These are phyloP conservation scores for Dipodascopsis tothii DNA, from an alignment of 805 yeast species.

Conservation along the genomic window DNA sequence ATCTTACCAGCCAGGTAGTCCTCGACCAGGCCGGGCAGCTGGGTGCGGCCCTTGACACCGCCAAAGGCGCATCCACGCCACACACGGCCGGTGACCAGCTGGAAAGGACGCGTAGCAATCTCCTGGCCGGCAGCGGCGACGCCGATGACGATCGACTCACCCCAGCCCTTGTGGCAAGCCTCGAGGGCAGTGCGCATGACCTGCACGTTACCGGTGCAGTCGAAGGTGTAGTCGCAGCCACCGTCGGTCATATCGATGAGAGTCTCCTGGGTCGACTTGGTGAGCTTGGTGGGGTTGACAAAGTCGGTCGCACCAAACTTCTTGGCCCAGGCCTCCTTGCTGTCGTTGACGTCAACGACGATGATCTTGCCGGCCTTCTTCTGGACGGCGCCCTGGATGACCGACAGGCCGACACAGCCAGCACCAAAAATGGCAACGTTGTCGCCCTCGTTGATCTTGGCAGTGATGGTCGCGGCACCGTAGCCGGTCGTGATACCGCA, in stretches of 20 bases:
- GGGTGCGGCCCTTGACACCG: conserved; percentile 95
- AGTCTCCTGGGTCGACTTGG: conserved; percentile 68
- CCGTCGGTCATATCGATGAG: conserved; percentile 90
- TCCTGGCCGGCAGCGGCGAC: conserved; percentile 98
- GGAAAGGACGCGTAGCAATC: conserved; percentile 96
- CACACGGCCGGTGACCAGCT: conserved; percentile 95
- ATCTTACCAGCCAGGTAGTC: conserved; percentile 73
- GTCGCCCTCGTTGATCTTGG: conserved; percentile 83
- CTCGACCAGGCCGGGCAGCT: conserved; percentile 82
- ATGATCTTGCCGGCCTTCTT: conserved; percentile 71
- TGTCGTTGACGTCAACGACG: conserved; percentile 79
- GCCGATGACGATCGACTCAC: conserved; percentile 88
- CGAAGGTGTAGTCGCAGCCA: conserved; percentile 92
- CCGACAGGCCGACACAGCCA: conserved; percentile 95
- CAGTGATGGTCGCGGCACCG: conserved; percentile 95
- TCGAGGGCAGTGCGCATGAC: conserved; percentile 97
- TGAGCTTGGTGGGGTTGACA: conserved; percentile 71
- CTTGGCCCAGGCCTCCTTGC: conserved; percentile 75
- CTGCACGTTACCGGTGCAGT: conserved; percentile 91
- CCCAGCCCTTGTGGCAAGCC: conserved; percentile 99
- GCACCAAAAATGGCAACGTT: conserved; percentile 95
- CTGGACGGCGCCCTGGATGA: conserved; percentile 85
- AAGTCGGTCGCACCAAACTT: conserved; percentile 95
- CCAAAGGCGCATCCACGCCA: conserved; percentile 99
- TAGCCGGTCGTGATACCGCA: conserved; percentile 98